phyloP scores from a whole-genome alignment of 2,329 filamentous ascomycete species.

The Fusarium pilosicola region DNA sequence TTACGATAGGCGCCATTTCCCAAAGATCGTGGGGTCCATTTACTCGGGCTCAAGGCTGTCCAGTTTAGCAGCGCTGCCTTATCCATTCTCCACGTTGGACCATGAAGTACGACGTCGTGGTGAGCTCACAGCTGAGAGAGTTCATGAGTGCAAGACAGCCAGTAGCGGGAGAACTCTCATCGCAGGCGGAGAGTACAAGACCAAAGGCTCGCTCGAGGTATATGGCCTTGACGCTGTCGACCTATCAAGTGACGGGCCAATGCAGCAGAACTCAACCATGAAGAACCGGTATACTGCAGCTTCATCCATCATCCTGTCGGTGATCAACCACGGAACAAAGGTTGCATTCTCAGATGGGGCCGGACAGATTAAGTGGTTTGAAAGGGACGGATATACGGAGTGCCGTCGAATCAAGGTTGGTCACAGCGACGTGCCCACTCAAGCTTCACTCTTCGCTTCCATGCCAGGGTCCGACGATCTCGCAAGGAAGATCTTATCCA shows the following conservation, averaged over 20 bases:
- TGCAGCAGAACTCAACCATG: conserved; percentile 60
- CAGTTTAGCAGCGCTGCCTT: conserved; percentile 75
- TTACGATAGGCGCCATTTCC: conserved; percentile 89
- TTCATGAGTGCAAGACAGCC: conserved; percentile 62
- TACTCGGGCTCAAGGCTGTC: conserved; percentile 86
- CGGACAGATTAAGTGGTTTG: conserved; percentile 89
- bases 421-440: conserved; percentile 59
- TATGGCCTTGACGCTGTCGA: conserved; percentile 67
- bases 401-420: conserved; percentile 65
- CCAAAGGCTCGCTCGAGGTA: conserved; percentile 89
- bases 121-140: conserved; percentile 64
- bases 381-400: conserved; percentile 79
- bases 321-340: conserved; percentile 82
- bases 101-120: conserved; percentile 66
- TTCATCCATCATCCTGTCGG: conserved; percentile 81
- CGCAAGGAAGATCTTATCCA: conserved; percentile 81
- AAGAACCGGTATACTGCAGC: conserved; percentile 88
- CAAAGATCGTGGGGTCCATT: conserved; percentile 78
- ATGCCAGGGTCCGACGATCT: conserved; percentile 73
- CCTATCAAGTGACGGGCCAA: conserved; percentile 41
- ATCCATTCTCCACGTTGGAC: conserved; percentile 71
- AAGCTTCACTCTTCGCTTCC: conserved; percentile 61
- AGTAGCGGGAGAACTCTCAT: conserved; percentile 73
- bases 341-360: conserved; percentile 86
- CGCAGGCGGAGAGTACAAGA: conserved; percentile 90